Evolutionary conservation across 306 rosid species (phyloP), one percentile per base, ranked within the genome.

Genomic region (Casuarina glauca): DNA sequence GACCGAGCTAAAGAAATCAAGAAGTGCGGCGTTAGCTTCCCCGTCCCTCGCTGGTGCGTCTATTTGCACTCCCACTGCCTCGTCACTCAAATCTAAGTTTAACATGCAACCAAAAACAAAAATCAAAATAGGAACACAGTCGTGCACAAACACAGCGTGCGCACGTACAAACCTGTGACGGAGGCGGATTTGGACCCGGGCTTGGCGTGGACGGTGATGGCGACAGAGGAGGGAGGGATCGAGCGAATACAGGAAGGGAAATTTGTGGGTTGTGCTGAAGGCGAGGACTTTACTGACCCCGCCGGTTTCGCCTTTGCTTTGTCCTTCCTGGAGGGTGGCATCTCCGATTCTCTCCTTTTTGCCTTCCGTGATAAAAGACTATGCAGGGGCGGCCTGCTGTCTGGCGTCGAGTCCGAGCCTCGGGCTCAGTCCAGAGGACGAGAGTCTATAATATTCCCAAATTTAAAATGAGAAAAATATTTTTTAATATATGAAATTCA

Each of bases 21-120:
- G 88, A 63, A 95, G 97, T 17, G 97, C 97, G 10, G 95, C 96
- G 80, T 92, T 95, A 71, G 98, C 98, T 85, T 94, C 97, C 12
- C 97, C 97, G 78, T 95, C 98, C 78, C 89, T 95, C 0, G 97
- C 90, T 3, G 98, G 97, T 11, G 97, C 97, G 78, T 91, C 97
- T 51, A 92, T 95, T 83, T 92, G 97, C 39, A 95, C 97, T 26
- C 97, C 97, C 26, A 95, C 81, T 2, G 97, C 90, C 55, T 95
- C 97, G 66, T 92, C 91, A 70, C 89, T 84, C 69, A 89, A 84
- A 80, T 92, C 97, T 92, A 77, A 8, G 75, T 60, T 63, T 8
- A 57, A 39, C 4, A 67, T 60, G 73, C 39, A 66, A 42, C 16
- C n/a, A 6, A 72, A 69, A 53, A 32, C 5, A 39, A 16, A 36